A percentile compares a stretch with the other conserved stretches of the same genome.
Evolutionary conservation across 2,329 filamentous ascomycete species (phyloP).

Genomic region (Colletotrichum noveboracense): DNA sequence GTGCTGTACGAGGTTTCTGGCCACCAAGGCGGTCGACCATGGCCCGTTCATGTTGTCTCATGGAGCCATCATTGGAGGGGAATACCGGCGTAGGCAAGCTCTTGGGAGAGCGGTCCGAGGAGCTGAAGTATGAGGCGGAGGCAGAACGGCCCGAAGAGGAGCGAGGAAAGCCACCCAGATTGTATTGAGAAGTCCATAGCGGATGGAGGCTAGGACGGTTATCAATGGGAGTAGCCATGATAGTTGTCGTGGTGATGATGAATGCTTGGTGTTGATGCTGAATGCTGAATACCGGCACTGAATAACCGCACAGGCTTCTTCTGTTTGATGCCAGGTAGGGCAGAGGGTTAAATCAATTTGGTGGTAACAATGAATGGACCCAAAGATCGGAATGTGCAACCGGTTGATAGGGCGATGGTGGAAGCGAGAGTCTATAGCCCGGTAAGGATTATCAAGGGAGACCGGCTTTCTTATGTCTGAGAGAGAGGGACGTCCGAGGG

Average conservation of each 20-base stretch:
- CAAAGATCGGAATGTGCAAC: constrained; percentile 7
- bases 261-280: not conserved
- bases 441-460: constrained; percentile 8
- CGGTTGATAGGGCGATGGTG: not conserved
- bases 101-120: constrained; percentile 29
- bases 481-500: not conserved
- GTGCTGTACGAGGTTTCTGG: constrained; percentile 26
- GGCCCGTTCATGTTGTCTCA: constrained; percentile 40
- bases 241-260: not conserved
- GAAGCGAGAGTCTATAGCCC: not conserved
- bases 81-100: constrained; percentile 39
- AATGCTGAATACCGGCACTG: not conserved
- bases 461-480: constrained; percentile 11
- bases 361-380: not conserved
- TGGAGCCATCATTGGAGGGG: constrained; percentile 35
- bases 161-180: constrained; percentile 25
- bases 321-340: not conserved
- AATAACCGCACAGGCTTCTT: not conserved
- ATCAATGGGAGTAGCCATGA: constrained; percentile 22
- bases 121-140: constrained; percentile 29
- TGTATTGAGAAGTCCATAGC: constrained; percentile 37
- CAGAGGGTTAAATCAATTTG: not conserved
- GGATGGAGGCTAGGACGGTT: constrained; percentile 29
- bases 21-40: constrained; percentile 37
- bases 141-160: constrained; percentile 1